Conservation (phyloP, 1,284 basidiomycete species). For the Rhodotorula sp. region DNA sequence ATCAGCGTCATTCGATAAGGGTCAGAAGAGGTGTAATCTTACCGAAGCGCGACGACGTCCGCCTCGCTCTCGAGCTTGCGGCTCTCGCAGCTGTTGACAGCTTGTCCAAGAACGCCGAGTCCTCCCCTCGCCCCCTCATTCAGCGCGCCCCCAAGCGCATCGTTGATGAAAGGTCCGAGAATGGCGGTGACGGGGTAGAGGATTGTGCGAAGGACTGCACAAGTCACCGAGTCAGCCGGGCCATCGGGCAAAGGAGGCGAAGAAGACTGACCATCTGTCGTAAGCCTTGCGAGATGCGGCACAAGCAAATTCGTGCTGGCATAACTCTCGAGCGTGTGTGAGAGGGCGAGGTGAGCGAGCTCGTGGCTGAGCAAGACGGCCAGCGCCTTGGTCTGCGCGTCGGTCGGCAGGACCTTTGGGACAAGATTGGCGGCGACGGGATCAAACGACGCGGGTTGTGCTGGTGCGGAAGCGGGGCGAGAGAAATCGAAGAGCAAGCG, state of each 20-base stretch:
- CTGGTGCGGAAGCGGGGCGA: not conserved
- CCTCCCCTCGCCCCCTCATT: conserved; percentile 28
- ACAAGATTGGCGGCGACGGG: conserved; percentile 19
- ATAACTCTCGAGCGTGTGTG: conserved; percentile 44
- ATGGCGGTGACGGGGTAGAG: conserved; percentile 43
- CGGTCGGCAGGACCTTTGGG: conserved; percentile 24
- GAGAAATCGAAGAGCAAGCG: not conserved
- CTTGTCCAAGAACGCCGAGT: conserved; percentile 28
- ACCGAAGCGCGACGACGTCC: conserved; percentile 39
- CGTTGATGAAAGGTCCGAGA: conserved; percentile 45
- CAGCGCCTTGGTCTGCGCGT: conserved; percentile 40
- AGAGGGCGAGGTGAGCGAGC: conserved; percentile 43
- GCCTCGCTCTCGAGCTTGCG: conserved; percentile 35
- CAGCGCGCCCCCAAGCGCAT: conserved; percentile 38
- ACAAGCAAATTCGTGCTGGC: conserved; percentile 40
- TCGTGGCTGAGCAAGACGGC: conserved; percentile 45
- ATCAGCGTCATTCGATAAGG: not conserved
- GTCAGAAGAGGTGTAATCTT: not conserved
- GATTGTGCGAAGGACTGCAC: conserved; percentile 41
- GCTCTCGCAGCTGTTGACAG: conserved; percentile 35
- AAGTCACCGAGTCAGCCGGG: not conserved
- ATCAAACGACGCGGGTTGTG: not conserved
- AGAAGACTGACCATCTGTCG: conserved; percentile 29
- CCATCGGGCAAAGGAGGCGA: not conserved
- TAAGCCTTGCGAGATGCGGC: conserved; percentile 41